A percentile compares a stretch with the other conserved stretches of the same genome.
Conservation (phyloP, 352 stramenopile genomes). For the Globisporangium nunn region DNA sequence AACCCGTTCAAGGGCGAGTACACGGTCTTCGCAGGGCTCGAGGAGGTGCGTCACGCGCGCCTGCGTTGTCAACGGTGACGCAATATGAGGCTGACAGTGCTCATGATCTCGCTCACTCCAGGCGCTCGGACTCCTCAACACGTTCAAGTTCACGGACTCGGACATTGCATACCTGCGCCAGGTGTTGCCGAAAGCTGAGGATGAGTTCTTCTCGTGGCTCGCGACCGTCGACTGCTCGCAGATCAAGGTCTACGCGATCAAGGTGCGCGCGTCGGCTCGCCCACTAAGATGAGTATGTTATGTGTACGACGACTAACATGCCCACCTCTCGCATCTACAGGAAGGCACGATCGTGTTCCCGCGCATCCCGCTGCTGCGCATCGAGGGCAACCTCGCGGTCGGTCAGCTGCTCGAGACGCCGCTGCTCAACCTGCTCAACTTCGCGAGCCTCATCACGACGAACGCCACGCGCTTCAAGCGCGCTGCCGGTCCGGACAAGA, state of each 20-base stretch:
- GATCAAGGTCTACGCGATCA: conserved; percentile 92
- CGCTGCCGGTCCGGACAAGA: conserved; percentile 84
- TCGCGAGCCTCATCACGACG: conserved; percentile 94
- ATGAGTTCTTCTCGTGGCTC: conserved; percentile 95
- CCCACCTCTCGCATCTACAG: conserved; percentile 3
- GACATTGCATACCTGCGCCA: conserved; percentile 94
- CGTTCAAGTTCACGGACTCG: conserved; percentile 89
- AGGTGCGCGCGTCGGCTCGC: conserved; percentile 16
- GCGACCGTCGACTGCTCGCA: conserved; percentile 88
- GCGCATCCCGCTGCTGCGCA: conserved; percentile 90
- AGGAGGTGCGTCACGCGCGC: conserved; percentile 36
- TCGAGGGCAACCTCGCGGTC: conserved; percentile 92
- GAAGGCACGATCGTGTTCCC: conserved; percentile 97
- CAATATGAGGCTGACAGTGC: neutral
- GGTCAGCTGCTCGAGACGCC: conserved; percentile 98
- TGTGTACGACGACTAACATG: neutral
- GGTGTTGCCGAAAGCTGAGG: conserved; percentile 85
- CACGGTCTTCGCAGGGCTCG: conserved; percentile 91
- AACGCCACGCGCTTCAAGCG: conserved; percentile 96
- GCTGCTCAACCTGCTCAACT: conserved; percentile 98
- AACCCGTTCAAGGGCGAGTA: conserved; percentile 98
- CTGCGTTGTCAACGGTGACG: no score
- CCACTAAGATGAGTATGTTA: no score
- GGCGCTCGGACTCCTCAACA: conserved; percentile 88
- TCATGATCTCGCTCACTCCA: neutral